Base-by-base conservation (phyloP, 306 rosid species). In the Lathyrus tuberosus region DNA sequence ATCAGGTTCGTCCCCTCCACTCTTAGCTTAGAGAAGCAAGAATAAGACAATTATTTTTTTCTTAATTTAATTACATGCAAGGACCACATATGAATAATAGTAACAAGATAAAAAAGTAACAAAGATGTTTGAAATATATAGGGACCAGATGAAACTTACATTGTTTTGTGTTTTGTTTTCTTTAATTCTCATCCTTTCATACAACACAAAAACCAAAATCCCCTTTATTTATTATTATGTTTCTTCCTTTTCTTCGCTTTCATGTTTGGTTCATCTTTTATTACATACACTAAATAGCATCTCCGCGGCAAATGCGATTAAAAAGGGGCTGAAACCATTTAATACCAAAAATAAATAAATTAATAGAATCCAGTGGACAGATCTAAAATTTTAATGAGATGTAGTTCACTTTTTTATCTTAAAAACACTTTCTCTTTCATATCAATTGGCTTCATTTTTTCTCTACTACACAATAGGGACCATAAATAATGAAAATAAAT, bases 1-100 rank as follows among this genome's bases (percentile, higher is more conserved):
- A 90, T 83, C 96, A 90, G 94, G 96, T 90, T 80, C 61, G 73
- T 72, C 70, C 82, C 75, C 75, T 48, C 65, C 73, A 49, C 71
- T 54, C 75, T 38, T 59, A 5, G 72, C 80, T 78, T 75, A 8
- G 0, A 15, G 18, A 43, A 38, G 8, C 11, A 18, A 74, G 40
- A 74, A 26, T 63, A 67, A 75, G 61, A 75, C 74, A 75, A 75
- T 76, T 62, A 48, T 62, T 62, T 49, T 49, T 22, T 4, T 10
- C 72, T 46, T 69, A 24, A 28, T 64, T 15, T 48, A 61, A 69
- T 71, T 60, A 60, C 74, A 38, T 40, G 42, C 69, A 60, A 35
- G 81, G 75, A 66, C 84, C 88, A 80, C 82, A 13, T 71, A 38
- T 48, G 11, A 42, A 42, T 5, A 10, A 41, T 41, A 41, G 3